Base-by-base conservation (phyloP, 805 yeast species). In the Candida coleopterorum region DNA sequence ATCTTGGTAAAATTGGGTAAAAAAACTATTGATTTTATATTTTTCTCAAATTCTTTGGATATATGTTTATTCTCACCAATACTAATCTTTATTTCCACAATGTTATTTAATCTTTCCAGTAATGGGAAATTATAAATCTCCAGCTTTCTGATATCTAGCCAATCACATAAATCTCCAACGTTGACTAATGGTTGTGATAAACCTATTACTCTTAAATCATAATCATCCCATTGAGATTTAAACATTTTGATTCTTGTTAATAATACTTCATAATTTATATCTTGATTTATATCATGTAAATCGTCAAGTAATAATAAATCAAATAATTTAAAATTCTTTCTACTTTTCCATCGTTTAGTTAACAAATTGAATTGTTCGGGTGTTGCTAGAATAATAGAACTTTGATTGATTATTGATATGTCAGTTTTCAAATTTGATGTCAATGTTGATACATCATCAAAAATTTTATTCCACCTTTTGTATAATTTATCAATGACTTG, bases 261-360 rank as follows among this genome's bases (percentile, higher is more conserved):
- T 2, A 78, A 58, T 6, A 70, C 65, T 55, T 93, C 99, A 52
- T 88, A 88, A 1, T 62, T 53, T 2, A 77, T 58, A 0, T 82
- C 81, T 45, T 59, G 58, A 2, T 88, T 86, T 14, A 89, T 55
- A 22, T 58, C 49, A 47, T 90, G 96, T 12, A 75, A 59, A 50
- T 86, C 87, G 55, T 86, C 96, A 25, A 76, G 77, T 34, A 93
- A 72, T 2, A 87, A 50, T 22, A 86, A 54, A 31, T 78, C 87
- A 21, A 90, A 74, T 0, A 74, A 53, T 41, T 81, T 86, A 4
- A 90, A 65, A 2, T 77, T 77, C 45, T 75, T 77, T 38, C 94
- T 69, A 44, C 79, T 83, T 46, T 80, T 80, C 97, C 97, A 89
- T 32, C 88, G 69, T 42, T 90, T 74, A 0, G 95, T 75, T 1